Base-by-base conservation (phyloP, 2,329 filamentous ascomycete genomes). In the Alternaria brassicae region DNA sequence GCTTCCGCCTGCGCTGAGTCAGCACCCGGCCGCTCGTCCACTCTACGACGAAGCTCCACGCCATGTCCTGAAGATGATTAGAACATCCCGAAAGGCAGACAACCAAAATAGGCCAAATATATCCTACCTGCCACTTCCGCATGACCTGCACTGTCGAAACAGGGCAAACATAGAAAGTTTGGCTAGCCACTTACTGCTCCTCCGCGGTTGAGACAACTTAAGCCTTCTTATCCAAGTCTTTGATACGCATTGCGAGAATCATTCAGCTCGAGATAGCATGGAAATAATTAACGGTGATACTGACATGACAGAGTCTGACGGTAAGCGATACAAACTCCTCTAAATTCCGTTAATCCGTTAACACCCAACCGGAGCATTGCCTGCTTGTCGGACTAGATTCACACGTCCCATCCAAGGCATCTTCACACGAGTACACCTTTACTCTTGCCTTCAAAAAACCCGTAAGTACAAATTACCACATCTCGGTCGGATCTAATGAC, bases 1-100 rank as follows among this genome's bases (percentile, higher is more conserved):
- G 25, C 39, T 30, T 30, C 47, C 40, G 30, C 15, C 17, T 15
- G 13, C 2, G 51, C 51, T 58, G 50, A 58, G 36, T 58, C 23
- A 54, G 41, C 50, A 15, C 3, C 10, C 49, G 3, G 40, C 40
- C n/a, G 7, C 3, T 27, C 23, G 12, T 12, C 40, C 15, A 15
- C 40, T 8, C 7, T 8, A 17, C 34, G 6, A 37, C 3, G 34
- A 12, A 17, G 15, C n/a, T 15, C 6, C 40, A 25, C 12, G 23
- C 10, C 8, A 10, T 10, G 27, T 15, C 3, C 21, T 42, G 13
- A 15, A 42, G 15, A 8, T 13, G 27, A 23, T 6, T 23, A 27
- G 21, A 12, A 19, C 9, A 17, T 28, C 42, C 10, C n/a, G 17
- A n/a, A 9, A 42, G 15, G n/a, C n/a, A n/a, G n/a, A n/a, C n/a